Conservation (phyloP, 73 alveolate species). For the Symbiodinium pilosum region DNA sequence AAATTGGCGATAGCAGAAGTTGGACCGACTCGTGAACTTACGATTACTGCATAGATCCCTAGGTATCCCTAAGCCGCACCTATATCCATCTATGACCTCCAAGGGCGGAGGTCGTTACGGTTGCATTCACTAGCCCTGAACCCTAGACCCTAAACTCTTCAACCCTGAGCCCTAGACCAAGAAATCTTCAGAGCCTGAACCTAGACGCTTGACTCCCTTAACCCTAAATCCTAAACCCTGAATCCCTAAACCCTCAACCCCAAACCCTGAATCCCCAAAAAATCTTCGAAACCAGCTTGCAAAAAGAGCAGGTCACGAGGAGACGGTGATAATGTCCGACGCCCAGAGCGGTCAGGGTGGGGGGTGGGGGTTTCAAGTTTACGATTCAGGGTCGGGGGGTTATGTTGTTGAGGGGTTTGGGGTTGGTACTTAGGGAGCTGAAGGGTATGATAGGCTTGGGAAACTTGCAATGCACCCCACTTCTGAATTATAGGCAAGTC, state of each 20-base stretch:
- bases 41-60: too few relatives aligned
- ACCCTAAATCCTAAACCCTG: slow-evolving; percentile 6
- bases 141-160: not conserved
- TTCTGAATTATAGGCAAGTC: too few relatives aligned
- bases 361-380: not conserved
- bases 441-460: too few relatives aligned
- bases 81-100: too few relatives aligned
- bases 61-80: too few relatives aligned
- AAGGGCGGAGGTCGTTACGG: too few relatives aligned
- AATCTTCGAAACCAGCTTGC: not conserved
- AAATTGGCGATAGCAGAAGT: too few relatives aligned
- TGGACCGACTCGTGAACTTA: too few relatives aligned
- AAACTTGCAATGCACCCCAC: too few relatives aligned
- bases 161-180: not conserved
- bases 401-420: not conserved
- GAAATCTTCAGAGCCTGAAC: too few relatives aligned
- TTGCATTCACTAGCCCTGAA: too few relatives aligned
- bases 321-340: slow-evolving; percentile 40
- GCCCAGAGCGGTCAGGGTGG: not conserved
- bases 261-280: not conserved
- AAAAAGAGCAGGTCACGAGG: slow-evolving; percentile 39
- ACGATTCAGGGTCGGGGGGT: not conserved
- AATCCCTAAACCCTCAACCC: not conserved
- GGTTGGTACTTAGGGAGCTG: not conserved
- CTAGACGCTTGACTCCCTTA: too few relatives aligned